A percentile compares a stretch with the other conserved stretches of the same genome.
Evolutionary conservation across 2,329 filamentous ascomycete genomes (phyloP).

Genomic region (Xylaria multiplex): DNA sequence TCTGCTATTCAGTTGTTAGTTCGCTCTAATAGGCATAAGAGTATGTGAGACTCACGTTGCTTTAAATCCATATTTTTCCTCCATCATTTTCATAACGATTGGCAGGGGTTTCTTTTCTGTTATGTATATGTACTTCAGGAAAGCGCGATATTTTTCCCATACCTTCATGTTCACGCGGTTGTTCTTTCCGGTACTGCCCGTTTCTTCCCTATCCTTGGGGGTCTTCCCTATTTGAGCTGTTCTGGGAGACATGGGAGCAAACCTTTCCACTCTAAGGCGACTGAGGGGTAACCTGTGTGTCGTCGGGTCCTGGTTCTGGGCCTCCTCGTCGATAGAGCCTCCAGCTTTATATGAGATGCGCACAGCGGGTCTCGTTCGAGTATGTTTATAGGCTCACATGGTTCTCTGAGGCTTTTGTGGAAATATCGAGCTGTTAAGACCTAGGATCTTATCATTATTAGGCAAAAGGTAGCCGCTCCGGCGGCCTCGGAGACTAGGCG

Average conservation of each 20-base stretch:
- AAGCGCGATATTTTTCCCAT: slow-evolving; percentile 22
- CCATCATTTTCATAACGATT: slow-evolving; percentile 32
- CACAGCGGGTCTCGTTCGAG: not conserved
- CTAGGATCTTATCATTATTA: not conserved
- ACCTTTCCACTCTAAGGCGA: not conserved
- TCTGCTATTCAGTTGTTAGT: not conserved
- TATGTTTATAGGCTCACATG: not conserved
- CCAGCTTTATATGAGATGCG: slow-evolving; percentile 8
- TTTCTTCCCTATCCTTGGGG: not conserved
- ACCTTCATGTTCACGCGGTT: not conserved
- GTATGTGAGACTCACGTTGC: slow-evolving; percentile 33
- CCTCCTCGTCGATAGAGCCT: not conserved
- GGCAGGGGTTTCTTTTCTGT: slow-evolving; percentile 17
- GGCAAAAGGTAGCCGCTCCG: not conserved
- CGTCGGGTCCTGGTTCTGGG: not conserved
- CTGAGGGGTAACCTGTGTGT: slow-evolving; percentile 1
- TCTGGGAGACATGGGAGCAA: not conserved
- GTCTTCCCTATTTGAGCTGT: not conserved
- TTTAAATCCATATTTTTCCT: slow-evolving; percentile 13
- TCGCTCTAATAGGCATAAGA: not conserved
- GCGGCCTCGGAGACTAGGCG: slow-evolving; percentile 17
- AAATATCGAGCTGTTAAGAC: not conserved
- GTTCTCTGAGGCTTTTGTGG: not conserved
- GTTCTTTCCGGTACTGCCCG: not conserved
- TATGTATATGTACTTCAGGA: slow-evolving; percentile 27